Percentiles rank a stretch among this genome's conserved stretches.
phyloP scores from a whole-genome alignment of 1,139 yeast species.

The Hansenula anomala region DNA sequence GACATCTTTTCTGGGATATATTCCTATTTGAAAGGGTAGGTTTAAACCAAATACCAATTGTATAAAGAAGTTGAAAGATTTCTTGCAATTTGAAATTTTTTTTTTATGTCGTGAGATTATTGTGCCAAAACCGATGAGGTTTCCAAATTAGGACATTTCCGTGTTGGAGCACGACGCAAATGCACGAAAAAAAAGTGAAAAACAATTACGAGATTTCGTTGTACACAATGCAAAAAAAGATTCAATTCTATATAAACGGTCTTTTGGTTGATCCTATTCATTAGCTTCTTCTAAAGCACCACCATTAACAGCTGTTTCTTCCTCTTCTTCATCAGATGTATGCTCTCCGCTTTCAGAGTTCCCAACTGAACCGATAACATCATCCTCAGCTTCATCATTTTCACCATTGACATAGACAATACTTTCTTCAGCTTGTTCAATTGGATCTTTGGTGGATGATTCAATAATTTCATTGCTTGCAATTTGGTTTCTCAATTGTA shows the following conservation, averaged over 20 bases:
- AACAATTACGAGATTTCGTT: too few relatives aligned
- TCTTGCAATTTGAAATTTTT: background rate
- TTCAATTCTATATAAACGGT: too few relatives aligned
- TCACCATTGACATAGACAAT: slow-evolving; percentile 46
- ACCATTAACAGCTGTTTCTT: background rate
- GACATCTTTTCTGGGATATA: slow-evolving; percentile 2
- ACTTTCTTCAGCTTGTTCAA: slow-evolving; percentile 30
- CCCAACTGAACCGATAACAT: slow-evolving; percentile 16
- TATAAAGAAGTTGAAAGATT: too few relatives aligned
- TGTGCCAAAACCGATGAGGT: background rate
- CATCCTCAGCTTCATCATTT: slow-evolving; percentile 43
- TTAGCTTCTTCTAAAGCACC: slow-evolving; percentile 1
- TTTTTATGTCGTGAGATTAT: background rate
- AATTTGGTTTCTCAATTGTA: slow-evolving; percentile 59
- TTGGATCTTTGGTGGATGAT: slow-evolving; percentile 6
- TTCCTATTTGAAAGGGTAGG: background rate
- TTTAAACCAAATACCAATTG: background rate
- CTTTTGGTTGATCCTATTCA: background rate
- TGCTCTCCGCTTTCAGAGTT: slow-evolving; percentile 18
- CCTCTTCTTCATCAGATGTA: background rate
- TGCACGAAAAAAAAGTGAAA: background rate
- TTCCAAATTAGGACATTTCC: background rate
- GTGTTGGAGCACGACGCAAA: background rate
- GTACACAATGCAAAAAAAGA: too few relatives aligned
- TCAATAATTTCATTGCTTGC: slow-evolving; percentile 13